Evolutionary conservation across 2,329 filamentous ascomycete species (phyloP), one percentile per base, ranked within the genome.

Genomic region (Nothopassalora personata): DNA sequence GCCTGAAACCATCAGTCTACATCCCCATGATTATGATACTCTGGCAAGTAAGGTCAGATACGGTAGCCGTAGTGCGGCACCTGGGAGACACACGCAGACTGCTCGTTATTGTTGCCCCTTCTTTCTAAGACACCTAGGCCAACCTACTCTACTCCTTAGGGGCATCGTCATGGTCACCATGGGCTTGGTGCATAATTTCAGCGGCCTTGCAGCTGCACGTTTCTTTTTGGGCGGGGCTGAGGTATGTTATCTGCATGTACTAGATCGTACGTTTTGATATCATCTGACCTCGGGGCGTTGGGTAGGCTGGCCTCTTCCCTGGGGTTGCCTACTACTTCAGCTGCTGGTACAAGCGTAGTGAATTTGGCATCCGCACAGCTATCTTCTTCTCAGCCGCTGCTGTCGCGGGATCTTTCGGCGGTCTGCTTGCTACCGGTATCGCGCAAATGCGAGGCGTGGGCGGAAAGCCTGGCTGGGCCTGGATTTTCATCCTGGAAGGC

Each of bases 321-420:
- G 79, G 79, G 4, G 83, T 91, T 18, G 89, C 88, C 65, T 93
- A 90, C 72, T 92, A 91, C 70, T 80, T 94, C 0, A 89, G 85
- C 0, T 91, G 88, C 70, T 95, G 90, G 90, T 95, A 94, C 68
- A 87, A 84, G 68, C 81, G 90, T 30, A 83, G 80, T 15, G 90
- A 95, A 67, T 89, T 93, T 58, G 90, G 89, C 51, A 81, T 91
- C n/a, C 84, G 90, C 36, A 85, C 88, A 62, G 88, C 90, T 15
- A 84, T 92, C 57, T 93, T 94, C 77, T 94, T 94, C 76, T 91
- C 88, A 0, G 88, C 89, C 0, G 90, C 90, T 0, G 89, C 90
- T 0, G 75, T 94, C 0, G 87, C 89, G 0, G 90, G 90, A 1
- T 91, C 86, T 0, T 91, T 91, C 62, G 88, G 87, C 68, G 88